Evolutionary conservation across 108 stramenopile genomes (phyloP), one percentile per base, ranked within the genome.

Genomic region (Skeletonema menzelii): DNA sequence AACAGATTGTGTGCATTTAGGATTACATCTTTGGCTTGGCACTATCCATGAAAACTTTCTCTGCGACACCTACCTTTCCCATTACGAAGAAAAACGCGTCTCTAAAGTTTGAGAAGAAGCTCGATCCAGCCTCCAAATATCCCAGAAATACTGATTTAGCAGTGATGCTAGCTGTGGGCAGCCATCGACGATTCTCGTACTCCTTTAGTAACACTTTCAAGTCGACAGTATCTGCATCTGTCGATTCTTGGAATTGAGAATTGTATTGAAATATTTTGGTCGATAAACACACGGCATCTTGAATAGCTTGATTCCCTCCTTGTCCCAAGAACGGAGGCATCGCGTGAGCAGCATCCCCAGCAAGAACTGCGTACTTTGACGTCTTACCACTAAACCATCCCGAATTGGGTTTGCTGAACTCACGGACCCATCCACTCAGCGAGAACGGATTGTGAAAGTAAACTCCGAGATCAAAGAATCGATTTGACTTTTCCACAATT

Each of bases 301-400:
- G 95, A 59, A 98, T 85, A 4, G 96, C 98, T 69, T 98, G 98
- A 61, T 98, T 98, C 1, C 94, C 94, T 27, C 98, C 98, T 84
- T 98, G 98, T 22, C 98, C 98, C 19, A 97, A 79, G 67, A 97
- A 97, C 0, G 98, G 98, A 15, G 96, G 95, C 92, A 96, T 95
- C 27, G 97, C 96, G 76, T 98, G 98, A 2, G 96, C 95, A 12
- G 95, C 89, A 79, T 98, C 98, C 5, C 98, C 98, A 8, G 85
- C 67, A 26, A 97, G 75, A 13, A 90, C 84, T 24, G 60, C 75
- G 34, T 57, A 82, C 22, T 55, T 63, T 28, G 62, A 63, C n/a
- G 61, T 69, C 24, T 63, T 65, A 22, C 67, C 27, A 15, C 68
- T 40, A 15, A 40, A 37, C 27, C 35, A 28, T 12, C 70, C 70